Percentiles rank a stretch among this genome's conserved stretches.
Conservation (phyloP, 2,329 filamentous ascomycete species). For the Lachnellula occidentalis region DNA sequence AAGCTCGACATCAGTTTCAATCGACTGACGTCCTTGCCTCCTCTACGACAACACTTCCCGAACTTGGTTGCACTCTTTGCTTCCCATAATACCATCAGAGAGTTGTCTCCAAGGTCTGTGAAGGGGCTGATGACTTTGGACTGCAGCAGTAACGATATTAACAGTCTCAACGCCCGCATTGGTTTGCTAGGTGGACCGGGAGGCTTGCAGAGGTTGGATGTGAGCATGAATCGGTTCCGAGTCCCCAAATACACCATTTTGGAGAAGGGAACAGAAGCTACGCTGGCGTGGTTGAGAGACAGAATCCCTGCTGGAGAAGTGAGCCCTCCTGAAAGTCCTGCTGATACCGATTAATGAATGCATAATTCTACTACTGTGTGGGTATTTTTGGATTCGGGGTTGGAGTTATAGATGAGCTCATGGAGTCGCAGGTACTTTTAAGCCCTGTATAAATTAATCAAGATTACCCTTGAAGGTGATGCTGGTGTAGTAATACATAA, state of each 20-base stretch:
- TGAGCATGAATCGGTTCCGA: conserved; percentile 80
- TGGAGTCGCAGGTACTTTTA: background rate
- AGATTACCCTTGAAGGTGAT: conserved; percentile 1
- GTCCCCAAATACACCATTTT: conserved; percentile 81
- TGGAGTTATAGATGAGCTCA: conserved; percentile 2
- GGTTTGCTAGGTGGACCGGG: conserved; percentile 64
- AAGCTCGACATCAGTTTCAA: conserved; percentile 81
- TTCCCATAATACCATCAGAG: conserved; percentile 72
- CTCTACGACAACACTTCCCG: conserved; percentile 63
- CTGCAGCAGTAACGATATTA: conserved; percentile 79
- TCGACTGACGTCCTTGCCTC: conserved; percentile 65
- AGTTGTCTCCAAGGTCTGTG: conserved; percentile 68
- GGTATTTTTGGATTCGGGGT: background rate
- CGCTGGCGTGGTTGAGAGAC: conserved; percentile 74
- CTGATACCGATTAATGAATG: conserved; percentile 22
- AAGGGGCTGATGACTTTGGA: conserved; percentile 71
- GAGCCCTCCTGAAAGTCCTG: conserved; percentile 2
- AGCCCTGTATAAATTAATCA: conserved; percentile 1
- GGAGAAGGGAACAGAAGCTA: conserved; percentile 80
- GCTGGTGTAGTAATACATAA: conserved; percentile 4
- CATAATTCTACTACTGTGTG: background rate
- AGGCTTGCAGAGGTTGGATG: conserved; percentile 62
- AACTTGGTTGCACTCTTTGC: conserved; percentile 64
- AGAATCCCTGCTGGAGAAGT: conserved; percentile 55
- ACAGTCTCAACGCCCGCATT: conserved; percentile 72